A percentile compares a stretch with the other conserved stretches of the same genome.
Evolutionary conservation across 257 asterid genomes (phyloP).

Genomic region (Solanum tarapatanum): DNA sequence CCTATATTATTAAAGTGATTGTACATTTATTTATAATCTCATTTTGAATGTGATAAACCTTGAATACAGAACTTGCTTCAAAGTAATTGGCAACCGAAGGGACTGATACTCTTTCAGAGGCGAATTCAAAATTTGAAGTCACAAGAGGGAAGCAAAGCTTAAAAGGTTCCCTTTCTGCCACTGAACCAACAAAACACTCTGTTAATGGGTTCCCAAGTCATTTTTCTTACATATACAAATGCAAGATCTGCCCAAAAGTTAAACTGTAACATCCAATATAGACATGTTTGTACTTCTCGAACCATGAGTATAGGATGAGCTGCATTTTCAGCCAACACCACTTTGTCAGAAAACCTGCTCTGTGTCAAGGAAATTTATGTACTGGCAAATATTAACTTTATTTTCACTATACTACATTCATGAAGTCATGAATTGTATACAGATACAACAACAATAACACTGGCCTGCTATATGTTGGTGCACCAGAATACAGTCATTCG

Average conservation of each 20-base stretch:
- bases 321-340: conserved; percentile 73
- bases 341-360: conserved; percentile 46
- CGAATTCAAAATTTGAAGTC: not conserved
- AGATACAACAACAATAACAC: not conserved
- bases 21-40: not conserved
- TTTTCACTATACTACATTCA: not conserved
- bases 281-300: conserved; percentile 91
- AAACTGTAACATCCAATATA: conserved; percentile 36
- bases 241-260: not conserved
- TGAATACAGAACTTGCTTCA: not conserved
- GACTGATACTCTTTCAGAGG: conserved; percentile 29
- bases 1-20: not conserved
- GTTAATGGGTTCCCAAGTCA: not conserved
- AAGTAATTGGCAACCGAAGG: conserved; percentile 5
- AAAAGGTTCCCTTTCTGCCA: not conserved
- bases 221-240: not conserved
- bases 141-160: not conserved
- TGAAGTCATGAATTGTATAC: not conserved
- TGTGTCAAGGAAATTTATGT: not conserved
- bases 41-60: not conserved
- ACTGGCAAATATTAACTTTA: not conserved
- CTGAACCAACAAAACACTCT: not conserved
- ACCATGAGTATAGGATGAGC: conserved; percentile 86
- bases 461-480: not conserved
- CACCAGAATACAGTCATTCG: not conserved